Evolutionary conservation across 2,329 filamentous ascomycete genomes (phyloP), one percentile per base, ranked within the genome.

Genomic region (Colletotrichum somersetense): DNA sequence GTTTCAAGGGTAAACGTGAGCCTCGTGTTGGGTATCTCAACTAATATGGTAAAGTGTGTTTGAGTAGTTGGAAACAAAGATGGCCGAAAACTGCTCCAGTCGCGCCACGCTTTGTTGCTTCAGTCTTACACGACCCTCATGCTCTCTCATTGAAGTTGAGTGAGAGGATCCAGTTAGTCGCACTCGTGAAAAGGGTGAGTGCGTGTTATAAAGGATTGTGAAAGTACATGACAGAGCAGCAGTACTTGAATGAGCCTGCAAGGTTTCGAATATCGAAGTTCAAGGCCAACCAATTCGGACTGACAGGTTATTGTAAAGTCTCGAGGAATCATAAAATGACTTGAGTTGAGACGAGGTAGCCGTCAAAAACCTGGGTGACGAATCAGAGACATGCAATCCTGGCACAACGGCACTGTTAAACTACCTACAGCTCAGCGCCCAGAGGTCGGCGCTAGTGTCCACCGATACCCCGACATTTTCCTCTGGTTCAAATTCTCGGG

Each of bases 401-500:
- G 35, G 52, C 30, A 30, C 30, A 30, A 30, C 30, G 30, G 30
- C 59, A n/a, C 26, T 38, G 59, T 14, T 30, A 50, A 35, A 18
- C 23, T 26, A 30, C 46, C 30, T 26, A 30, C 46, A 61, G 20
- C 46, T 50, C 20, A 26, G 26, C 40, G 14, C 5, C 20, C 33
- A 23, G 20, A 63, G 14, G 57, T 71, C 69, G 69, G 69, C 38
- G 58, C 42, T 55, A 68, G 38, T n/a, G 20, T 46, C 64, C 65
- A 59, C 65, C 65, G 65, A 71, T 67, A 11, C 52, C 40, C 69
- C 69, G 65, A 71, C 20, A n/a, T n/a, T 20, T n/a, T 33, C 50
- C 11, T 55, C 14, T 16, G 30, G 30, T 3, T 30, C 4, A 14
- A 52, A 55, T 62, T 55, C 44, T 53, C 53, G 46, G 62, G 62